Evolutionary conservation across 371 early-diverging fungal genomes (phyloP).

Genomic region (Chytridium lagenaria): DNA sequence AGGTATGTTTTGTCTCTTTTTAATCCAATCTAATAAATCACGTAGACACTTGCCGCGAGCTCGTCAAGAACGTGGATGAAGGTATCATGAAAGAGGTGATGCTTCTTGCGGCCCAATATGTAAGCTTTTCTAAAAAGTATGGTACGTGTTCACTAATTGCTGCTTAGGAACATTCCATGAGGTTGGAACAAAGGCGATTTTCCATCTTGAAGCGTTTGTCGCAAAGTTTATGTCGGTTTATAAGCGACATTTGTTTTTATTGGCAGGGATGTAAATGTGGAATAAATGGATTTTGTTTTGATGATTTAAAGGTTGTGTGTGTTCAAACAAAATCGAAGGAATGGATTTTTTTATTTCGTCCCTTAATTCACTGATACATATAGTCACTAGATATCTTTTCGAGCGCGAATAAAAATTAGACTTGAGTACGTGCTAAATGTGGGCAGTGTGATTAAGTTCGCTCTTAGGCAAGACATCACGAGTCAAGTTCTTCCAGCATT

Average conservation of each 20-base stretch:
- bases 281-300: neutral
- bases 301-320: no score
- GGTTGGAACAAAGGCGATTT: slow-evolving; percentile 91
- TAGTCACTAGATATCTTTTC: no score
- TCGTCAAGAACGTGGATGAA: slow-evolving; percentile 70
- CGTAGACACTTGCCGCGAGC: slow-evolving; percentile 71
- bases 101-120: slow-evolving; percentile 80
- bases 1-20: slow-evolving; percentile 50
- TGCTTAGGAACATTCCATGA: slow-evolving; percentile 83
- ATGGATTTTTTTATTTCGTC: no score
- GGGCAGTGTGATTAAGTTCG: no score
- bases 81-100: slow-evolving; percentile 71
- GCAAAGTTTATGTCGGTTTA: slow-evolving; percentile 84
- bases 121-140: slow-evolving; percentile 47
- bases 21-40: slow-evolving; percentile 2
- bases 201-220: slow-evolving; percentile 98
- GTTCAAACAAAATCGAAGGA: no score
- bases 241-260: slow-evolving; percentile 50
- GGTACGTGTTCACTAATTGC: slow-evolving; percentile 15
- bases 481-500: no score
- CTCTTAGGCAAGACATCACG: no score
- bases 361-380: no score
- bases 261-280: slow-evolving; percentile 1
- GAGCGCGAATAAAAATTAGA: no score
- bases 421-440: no score